Percentiles rank a stretch among this genome's conserved stretches.
phyloP scores from a whole-genome alignment of 2,329 filamentous ascomycete species.

The Chaetothyriales sp. region DNA sequence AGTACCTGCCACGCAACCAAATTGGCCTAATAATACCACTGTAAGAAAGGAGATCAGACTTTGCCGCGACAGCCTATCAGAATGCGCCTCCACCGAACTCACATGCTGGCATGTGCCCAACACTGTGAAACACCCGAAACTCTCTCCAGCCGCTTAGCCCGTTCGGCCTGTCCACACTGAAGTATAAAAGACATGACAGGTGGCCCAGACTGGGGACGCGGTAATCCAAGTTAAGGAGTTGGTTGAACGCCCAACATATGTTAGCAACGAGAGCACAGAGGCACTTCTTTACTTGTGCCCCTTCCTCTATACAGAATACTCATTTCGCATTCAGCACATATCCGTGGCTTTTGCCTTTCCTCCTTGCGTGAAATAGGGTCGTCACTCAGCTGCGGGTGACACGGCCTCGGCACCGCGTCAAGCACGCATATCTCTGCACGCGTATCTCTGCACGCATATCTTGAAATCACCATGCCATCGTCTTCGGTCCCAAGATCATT shows the following conservation, averaged over 20 bases:
- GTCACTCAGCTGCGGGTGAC: too few relatives aligned
- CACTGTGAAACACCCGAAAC: constrained; percentile 1
- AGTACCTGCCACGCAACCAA: not conserved
- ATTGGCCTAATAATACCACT: not conserved
- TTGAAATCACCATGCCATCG: too few relatives aligned
- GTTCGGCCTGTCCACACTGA: not conserved
- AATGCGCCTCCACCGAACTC: not conserved
- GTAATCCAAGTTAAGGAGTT: not conserved
- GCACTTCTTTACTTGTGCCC: too few relatives aligned
- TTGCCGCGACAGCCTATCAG: not conserved
- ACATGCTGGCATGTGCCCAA: not conserved
- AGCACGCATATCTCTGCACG: too few relatives aligned
- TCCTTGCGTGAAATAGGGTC: too few relatives aligned
- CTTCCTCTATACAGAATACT: too few relatives aligned
- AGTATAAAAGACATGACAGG: not conserved
- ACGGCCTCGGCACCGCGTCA: too few relatives aligned
- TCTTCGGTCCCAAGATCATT: not conserved
- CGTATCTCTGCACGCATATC: too few relatives aligned
- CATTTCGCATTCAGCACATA: too few relatives aligned
- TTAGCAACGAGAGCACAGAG: too few relatives aligned
- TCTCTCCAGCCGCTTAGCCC: not conserved
- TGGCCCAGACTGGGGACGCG: not conserved
- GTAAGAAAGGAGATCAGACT: not conserved
- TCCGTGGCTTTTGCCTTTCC: too few relatives aligned
- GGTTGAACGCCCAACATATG: too few relatives aligned